A percentile compares a stretch with the other conserved stretches of the same genome.
Conservation (phyloP, 768 basidiomycete genomes). For the Mycena haematopus region DNA sequence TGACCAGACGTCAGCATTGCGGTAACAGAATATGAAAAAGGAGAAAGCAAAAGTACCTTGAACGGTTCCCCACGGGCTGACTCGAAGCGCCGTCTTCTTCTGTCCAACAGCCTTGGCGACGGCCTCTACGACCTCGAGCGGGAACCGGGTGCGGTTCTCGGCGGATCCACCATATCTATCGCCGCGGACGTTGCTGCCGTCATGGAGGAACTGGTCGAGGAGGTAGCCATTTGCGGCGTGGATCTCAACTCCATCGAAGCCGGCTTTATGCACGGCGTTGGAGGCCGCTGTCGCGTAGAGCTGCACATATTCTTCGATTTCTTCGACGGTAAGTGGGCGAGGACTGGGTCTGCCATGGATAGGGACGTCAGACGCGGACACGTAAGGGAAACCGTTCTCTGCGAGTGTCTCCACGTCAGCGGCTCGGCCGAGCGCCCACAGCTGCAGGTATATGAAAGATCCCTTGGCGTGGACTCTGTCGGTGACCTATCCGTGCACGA, state of each 20-base stretch:
- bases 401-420: slow-evolving; percentile 35
- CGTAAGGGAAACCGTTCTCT: slow-evolving; percentile 35
- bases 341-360: slow-evolving; percentile 23
- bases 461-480: slow-evolving; percentile 31
- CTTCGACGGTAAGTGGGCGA: slow-evolving; percentile 40
- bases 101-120: slow-evolving; percentile 49
- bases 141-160: slow-evolving; percentile 55
- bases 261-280: slow-evolving; percentile 52
- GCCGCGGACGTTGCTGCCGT: slow-evolving; percentile 47
- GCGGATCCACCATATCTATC: slow-evolving; percentile 35
- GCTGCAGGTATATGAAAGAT: slow-evolving; percentile 49
- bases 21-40: slow-evolving; percentile 23
- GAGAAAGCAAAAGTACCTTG: slow-evolving; percentile 30
- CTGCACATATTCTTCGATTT: slow-evolving; percentile 43
- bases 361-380: slow-evolving; percentile 36
- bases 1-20: slow-evolving; percentile 27
- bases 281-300: slow-evolving; percentile 52
- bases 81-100: slow-evolving; percentile 48
- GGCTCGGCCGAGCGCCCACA: slow-evolving; percentile 54
- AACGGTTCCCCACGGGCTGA: slow-evolving; percentile 47
- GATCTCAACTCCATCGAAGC: slow-evolving; percentile 65
- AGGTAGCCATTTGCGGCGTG: slow-evolving; percentile 41
- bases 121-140: slow-evolving; percentile 47
- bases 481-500: slow-evolving; percentile 16
- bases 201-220: slow-evolving; percentile 56